Evolutionary conservation across 257 asterid genomes (phyloP).

Genomic region (Solanum sitiens): DNA sequence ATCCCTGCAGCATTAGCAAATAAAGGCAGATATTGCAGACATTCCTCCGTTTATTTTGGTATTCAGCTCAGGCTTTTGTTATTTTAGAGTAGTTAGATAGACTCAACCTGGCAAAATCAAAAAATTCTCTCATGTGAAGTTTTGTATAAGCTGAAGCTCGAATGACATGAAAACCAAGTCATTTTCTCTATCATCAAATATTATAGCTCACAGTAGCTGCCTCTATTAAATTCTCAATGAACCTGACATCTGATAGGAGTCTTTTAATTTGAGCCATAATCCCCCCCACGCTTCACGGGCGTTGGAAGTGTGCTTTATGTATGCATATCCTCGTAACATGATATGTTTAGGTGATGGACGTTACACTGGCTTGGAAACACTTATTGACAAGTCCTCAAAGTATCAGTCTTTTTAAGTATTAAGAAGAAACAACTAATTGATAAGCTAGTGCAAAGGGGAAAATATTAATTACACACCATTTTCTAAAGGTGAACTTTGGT

Average conservation of each 20-base stretch:
- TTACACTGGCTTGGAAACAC: not conserved
- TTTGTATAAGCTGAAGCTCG: too few relatives aligned
- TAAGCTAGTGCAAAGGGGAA: not conserved
- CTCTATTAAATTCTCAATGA: not conserved
- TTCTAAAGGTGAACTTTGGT: not conserved
- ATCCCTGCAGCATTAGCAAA: not conserved
- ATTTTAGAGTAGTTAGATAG: not conserved
- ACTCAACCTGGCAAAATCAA: not conserved
- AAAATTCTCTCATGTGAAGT: not conserved
- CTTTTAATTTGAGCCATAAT: not conserved
- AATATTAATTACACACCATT: not conserved
- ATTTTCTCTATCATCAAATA: not conserved
- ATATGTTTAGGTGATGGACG: not conserved
- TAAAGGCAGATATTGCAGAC: not conserved
- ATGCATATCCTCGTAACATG: not conserved
- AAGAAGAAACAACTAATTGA: not conserved
- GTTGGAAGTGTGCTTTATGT: not conserved
- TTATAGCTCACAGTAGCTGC: not conserved
- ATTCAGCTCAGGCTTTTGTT: not conserved
- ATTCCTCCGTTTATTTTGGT: not conserved
- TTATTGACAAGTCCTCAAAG: not conserved
- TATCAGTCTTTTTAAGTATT: not conserved
- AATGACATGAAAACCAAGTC: not conserved
- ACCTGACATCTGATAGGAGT: not conserved
- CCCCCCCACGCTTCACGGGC: not conserved